A percentile compares a stretch with the other conserved stretches of the same genome.
Conservation (phyloP, 1,284 basidiomycete genomes). For the Ganoderma sinense region DNA sequence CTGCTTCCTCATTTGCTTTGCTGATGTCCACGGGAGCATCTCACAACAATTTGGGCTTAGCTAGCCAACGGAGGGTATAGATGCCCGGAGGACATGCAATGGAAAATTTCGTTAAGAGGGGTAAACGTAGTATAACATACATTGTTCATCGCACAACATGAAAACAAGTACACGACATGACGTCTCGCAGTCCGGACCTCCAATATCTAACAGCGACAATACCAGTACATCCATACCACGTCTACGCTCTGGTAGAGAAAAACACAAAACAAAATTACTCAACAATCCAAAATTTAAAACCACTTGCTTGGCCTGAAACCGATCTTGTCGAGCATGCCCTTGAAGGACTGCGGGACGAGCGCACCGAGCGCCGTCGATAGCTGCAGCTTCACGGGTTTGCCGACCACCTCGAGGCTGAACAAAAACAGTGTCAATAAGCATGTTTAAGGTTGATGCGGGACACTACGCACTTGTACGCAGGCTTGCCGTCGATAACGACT, state of each 20-base stretch:
- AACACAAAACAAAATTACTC: neutral
- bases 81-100: neutral
- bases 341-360: constrained; percentile 58
- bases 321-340: constrained; percentile 60
- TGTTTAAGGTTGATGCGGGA: neutral
- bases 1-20: no score
- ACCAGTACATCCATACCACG: constrained; percentile 12
- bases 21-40: no score
- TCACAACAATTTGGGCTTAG: no score
- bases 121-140: constrained; percentile 20
- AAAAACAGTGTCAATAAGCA: constrained; percentile 1
- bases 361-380: constrained; percentile 55
- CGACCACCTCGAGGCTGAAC: constrained; percentile 53
- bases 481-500: constrained; percentile 70
- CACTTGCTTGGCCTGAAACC: constrained; percentile 61
- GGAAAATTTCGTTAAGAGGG: constrained; percentile 9
- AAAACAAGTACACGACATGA: constrained; percentile 1
- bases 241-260: neutral
- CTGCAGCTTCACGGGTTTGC: constrained; percentile 54
- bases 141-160: constrained; percentile 3
- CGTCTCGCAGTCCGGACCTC: constrained; percentile 9
- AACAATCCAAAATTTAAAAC: constrained; percentile 46
- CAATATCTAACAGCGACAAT: constrained; percentile 12
- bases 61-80: neutral
- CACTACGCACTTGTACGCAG: constrained; percentile 60